Evolutionary conservation across 2,329 filamentous ascomycete genomes (phyloP), one percentile per base, ranked within the genome.

Genomic region (Cryphonectria carpinicola): DNA sequence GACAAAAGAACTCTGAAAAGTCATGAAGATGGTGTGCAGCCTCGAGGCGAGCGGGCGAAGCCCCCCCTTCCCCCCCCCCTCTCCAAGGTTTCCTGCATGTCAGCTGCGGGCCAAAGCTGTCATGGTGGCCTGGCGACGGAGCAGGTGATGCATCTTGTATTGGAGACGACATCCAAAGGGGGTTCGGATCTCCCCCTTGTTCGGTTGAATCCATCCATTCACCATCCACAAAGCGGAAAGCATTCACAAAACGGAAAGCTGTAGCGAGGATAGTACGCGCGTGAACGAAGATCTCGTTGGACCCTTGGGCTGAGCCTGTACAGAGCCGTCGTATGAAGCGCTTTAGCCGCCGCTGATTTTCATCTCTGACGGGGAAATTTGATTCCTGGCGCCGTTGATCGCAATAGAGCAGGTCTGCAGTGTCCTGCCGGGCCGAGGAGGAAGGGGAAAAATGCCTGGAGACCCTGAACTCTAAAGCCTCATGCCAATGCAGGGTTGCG

Each of bases 401-500:
- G 61, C 39, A 39, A 64, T 64, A 25, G 11, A 43, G 49, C 4
- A 19, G 60, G 35, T 49, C 25, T 52, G 28, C 28, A 25, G 17
- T 39, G 39, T 32, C 22, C 35, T 67, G 58, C 56, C 65, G 54
- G 41, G 19, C 19, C 65, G 54, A 65, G 58, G 19, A 32, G 6
- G 17, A 46, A 46, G 17, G 14, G 19, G 7, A 32, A 32, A n/a
- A 52, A 13, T 35, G 41, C 63, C 32, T 35, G 64, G 32, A 64
- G 66, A 56, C 64, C 65, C 67, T 41, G 70, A 68, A 67, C 66
- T 46, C 52, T 67, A 64, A 52, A 54, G 60, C 13, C 25, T 32
- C 43, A 19, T 41, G 5, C 28, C 19, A 46, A 70, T 71, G 70
- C 67, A 65, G 67, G 67, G 67, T 71, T 56, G 67, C 70, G 70